Evolutionary conservation across 345 rosid genomes (phyloP).

Genomic region (Rhizophora mangle): DNA sequence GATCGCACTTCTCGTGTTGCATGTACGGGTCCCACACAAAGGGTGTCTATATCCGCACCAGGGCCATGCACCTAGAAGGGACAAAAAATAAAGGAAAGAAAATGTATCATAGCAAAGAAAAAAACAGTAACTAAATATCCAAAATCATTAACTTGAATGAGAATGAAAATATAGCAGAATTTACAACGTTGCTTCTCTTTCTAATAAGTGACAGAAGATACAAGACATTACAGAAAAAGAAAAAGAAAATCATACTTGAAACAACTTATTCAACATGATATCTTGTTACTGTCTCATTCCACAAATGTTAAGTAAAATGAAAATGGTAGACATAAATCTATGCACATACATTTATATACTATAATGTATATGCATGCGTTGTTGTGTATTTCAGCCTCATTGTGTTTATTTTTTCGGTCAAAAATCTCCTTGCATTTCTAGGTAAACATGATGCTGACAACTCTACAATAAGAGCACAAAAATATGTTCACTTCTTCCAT

Average conservation of each 20-base stretch:
- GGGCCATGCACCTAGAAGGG: slow-evolving; percentile 86
- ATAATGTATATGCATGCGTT: too few species aligned
- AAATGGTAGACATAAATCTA: too few species aligned
- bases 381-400: too few species aligned
- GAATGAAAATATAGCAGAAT: not conserved
- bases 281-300: too few species aligned
- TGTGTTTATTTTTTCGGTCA: too few species aligned
- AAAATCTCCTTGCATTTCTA: too few species aligned
- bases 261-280: not conserved
- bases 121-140: not conserved
- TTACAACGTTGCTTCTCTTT: not conserved
- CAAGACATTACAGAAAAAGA: not conserved
- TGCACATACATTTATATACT: too few species aligned
- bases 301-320: too few species aligned
- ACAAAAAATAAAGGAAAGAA: slow-evolving; percentile 1
- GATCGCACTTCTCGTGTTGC: slow-evolving; percentile 87
- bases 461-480: too few species aligned
- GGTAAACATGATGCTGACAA: too few species aligned
- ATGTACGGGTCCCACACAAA: slow-evolving; percentile 92
- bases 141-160: slow-evolving; percentile 6
- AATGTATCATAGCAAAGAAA: not conserved
- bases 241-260: not conserved
- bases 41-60: slow-evolving; percentile 96
- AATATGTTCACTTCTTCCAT: too few species aligned
- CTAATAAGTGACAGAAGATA: not conserved